Base-by-base conservation (phyloP, 305 asterid genomes). In the Solanum hybrid region DNA sequence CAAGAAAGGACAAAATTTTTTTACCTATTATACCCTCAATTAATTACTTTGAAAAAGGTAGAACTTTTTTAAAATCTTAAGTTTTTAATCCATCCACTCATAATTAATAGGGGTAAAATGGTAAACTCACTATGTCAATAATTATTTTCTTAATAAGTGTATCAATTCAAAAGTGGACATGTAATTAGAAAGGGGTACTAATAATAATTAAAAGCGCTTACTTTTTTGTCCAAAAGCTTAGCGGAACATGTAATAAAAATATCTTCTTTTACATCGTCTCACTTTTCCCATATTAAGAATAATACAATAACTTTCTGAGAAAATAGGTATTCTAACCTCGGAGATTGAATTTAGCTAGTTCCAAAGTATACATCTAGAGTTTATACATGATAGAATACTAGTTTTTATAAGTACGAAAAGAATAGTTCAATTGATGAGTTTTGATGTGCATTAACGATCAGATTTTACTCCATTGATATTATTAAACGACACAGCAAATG, bases 381-480 rank as follows among this genome's bases (percentile, higher is more conserved):
- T 41, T 65, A 68, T 68, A 68, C 29, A 68, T 72, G 24, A 22
- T 68, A 24, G 77, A 70, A 24, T 24, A 10, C 79, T 6, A 27
- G n/a, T 29, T 14, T 14, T 27, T 27, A 73, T 13, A 73, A 73
- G 79, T 5, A 73, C 34, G 36, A 27, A 27, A 73, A 72, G 4
- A 26, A 72, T 26, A 26, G 78, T 72, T 72, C 78, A 26, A 73
- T 12, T 73, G 39, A 77, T 32, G 13, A 20, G 12, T 20, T 2
- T 33, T 20, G 24, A 9, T 33, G 84, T 20, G 45, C 84, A 20
- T 78, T 34, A 34, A 79, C 51, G 13, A 79, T 33, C 84, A 79
- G 17, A 79, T 34, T 78, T 79, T 79, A 34, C 84, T 34, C 84
- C 51, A 10, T 79, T 79, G 31, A 10, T 79, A n/a, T 79, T 36